Conservation (phyloP, 2,329 filamentous ascomycete species). For the Fusarium clavum region DNA sequence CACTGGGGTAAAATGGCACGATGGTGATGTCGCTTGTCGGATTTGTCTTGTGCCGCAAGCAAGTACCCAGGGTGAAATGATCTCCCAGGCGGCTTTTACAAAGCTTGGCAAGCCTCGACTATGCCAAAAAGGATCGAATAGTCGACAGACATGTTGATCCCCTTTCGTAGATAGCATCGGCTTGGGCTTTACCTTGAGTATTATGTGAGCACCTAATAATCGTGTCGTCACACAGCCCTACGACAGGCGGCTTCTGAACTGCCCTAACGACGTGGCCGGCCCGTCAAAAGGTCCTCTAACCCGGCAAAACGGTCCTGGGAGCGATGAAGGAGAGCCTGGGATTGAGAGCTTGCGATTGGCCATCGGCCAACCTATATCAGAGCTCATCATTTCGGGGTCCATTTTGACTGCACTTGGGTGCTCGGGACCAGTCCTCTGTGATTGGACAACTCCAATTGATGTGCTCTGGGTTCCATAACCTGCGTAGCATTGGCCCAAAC, state of each 20-base stretch:
- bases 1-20: constrained; percentile 27
- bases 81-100: constrained; percentile 3
- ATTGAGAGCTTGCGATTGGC: constrained; percentile 33
- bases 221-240: constrained; percentile 50
- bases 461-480: constrained; percentile 9
- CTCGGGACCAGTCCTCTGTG: constrained; percentile 1
- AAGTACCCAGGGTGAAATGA: background rate
- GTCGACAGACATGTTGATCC: constrained; percentile 14
- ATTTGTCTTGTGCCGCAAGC: background rate
- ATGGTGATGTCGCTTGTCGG: constrained; percentile 29
- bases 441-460: constrained; percentile 23
- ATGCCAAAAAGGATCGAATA: constrained; percentile 31
- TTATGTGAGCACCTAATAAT: constrained; percentile 11
- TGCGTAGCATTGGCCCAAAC: constrained; percentile 21
- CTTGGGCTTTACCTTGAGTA: background rate
- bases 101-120: background rate
- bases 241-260: constrained; percentile 37
- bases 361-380: constrained; percentile 6
- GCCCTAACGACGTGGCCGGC: constrained; percentile 36
- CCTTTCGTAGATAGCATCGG: constrained; percentile 12
- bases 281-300: constrained; percentile 38
- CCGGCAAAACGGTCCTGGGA: constrained; percentile 39
- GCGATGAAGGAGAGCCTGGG: constrained; percentile 32
- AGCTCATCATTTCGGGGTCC: constrained; percentile 22
- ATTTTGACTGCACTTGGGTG: constrained; percentile 1